Base-by-base conservation (phyloP, 2,329 filamentous ascomycete species). In the Venturia asperata region DNA sequence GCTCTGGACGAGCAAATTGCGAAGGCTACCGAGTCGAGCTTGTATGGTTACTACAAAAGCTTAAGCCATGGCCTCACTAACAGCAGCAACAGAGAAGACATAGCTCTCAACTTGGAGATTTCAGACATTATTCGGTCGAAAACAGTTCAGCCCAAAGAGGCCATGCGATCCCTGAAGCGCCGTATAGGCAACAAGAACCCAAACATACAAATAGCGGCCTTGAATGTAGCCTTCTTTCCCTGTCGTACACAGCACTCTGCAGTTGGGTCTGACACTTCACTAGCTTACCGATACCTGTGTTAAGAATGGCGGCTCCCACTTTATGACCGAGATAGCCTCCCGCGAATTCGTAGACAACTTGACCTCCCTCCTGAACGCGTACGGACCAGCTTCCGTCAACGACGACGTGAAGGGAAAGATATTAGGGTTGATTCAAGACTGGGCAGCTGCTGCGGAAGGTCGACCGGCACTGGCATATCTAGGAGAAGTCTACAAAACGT, bases 321-420 rank as follows among this genome's bases (percentile, higher is more conserved):
- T 99, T 77, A 87, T 99, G 62, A 84, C 87, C 69, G 94, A 99
- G 79, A 94, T 99, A 70, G 93, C 94, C 49, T 97, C 93, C 21
- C 87, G 92, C 68, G 94, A 99, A 79, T 99, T 97, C 73, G 95
- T 99, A 89, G 94, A 99, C 78, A 97, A 97, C 74, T 79, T 99
- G 63, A 88, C 91, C 21, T 97, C 93, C 42, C 82, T 99, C 19
- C 83, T 99, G 41, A 92, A 93, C 74, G 89, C 90, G 21, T 87
- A 89, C 62, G 90, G 90, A 2, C 77, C 78, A 21, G 86, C 85
- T 43, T 87, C 90, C 10, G 82, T 94, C 55, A 96, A 97, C 75
- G 80, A 87, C 62, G 90, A 96, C 64, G 94, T 99, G 61, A 91
- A 89, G 74, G 82, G 82, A 68, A 97, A 95, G 79, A 96, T 97